phyloP scores from a whole-genome alignment of 768 basidiomycete species.

The Psilocybe tampanensis region DNA sequence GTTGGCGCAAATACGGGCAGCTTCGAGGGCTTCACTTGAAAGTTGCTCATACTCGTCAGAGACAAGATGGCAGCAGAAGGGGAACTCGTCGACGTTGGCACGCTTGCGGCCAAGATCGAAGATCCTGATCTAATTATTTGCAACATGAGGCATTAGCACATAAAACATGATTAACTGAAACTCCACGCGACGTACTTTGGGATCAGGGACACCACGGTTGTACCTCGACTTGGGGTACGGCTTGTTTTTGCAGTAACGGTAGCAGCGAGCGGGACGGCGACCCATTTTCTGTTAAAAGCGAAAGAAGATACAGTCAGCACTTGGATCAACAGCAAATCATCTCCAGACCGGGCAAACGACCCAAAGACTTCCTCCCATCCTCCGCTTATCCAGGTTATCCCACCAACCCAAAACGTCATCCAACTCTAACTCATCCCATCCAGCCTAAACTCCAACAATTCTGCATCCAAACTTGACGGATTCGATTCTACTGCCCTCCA shows the following conservation, averaged over 20 bases:
- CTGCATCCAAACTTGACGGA: neutral
- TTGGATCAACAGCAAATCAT: neutral
- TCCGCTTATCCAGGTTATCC: too few relatives aligned
- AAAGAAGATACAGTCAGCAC: slow-evolving; percentile 12
- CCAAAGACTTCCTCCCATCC: neutral
- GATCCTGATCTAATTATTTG: slow-evolving; percentile 79
- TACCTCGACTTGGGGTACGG: slow-evolving; percentile 95
- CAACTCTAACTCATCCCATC: slow-evolving; percentile 9
- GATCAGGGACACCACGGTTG: slow-evolving; percentile 98
- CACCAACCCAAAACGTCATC: slow-evolving; percentile 19
- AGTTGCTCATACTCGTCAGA: slow-evolving; percentile 99
- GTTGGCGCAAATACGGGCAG: slow-evolving; percentile 99
- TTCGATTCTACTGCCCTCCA: neutral
- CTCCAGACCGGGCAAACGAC: neutral
- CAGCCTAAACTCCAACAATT: slow-evolving; percentile 7
- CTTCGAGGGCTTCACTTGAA: slow-evolving; percentile 94
- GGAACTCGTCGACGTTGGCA: slow-evolving; percentile 97
- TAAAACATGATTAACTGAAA: neutral
- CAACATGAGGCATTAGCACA: neutral
- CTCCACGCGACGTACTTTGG: slow-evolving; percentile 61
- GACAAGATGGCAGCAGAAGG: slow-evolving; percentile 94
- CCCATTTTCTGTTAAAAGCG: slow-evolving; percentile 74
- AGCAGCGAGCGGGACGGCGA: slow-evolving; percentile 97
- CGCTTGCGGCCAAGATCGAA: slow-evolving; percentile 96
- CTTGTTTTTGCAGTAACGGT: slow-evolving; percentile 99